Evolutionary conservation across 345 rosid species (phyloP), one percentile per base, ranked within the genome.

Genomic region (Lepidium didymum): DNA sequence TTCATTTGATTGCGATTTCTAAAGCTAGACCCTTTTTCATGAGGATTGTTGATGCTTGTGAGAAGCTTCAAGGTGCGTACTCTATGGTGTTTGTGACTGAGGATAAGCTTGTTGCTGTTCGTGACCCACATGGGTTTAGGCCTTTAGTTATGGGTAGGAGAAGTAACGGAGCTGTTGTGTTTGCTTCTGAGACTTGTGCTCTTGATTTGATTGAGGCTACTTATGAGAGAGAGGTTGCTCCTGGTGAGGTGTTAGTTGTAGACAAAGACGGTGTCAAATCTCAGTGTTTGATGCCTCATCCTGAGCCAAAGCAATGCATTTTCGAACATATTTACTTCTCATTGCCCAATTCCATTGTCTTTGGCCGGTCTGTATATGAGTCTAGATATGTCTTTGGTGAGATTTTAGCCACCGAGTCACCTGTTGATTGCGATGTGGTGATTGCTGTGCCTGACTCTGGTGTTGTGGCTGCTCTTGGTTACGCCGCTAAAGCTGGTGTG

Each of bases 361-460:
- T 83, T 33, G 92, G 97, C n/a, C 75, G 79, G 73, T 90, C 97
- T 56, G 96, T 90, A 5, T 90, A 90, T 13, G 86, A 88, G 57
- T 90, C 95, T 0, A 75, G 97, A 71, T 77, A 35, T 43, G 46
- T 67, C 13, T 86, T 83, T 41, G 92, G 95, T 11, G 91, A 86
- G 80, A 88, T 91, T 33, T 81, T 93, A 38, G 98, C 98, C 7
- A 76, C 89, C 0, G 98, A 86, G 82, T 80, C 82, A 13, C 90
- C 92, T 6, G 97, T 76, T 12, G 96, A 87, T 0, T 94, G 97
- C 37, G 99, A 94, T 79, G 96, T 94, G 14, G 99, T 94, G 76
- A 94, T 94, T 19, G 96, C 97, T 0, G 97, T 94, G 41, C 96
- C 99, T 0, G 99, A 94, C 81, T 91, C 99, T 7, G 99, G 99